Evolutionary conservation across 83 land plant species (phyloP).

Genomic region (Picea abies): DNA sequence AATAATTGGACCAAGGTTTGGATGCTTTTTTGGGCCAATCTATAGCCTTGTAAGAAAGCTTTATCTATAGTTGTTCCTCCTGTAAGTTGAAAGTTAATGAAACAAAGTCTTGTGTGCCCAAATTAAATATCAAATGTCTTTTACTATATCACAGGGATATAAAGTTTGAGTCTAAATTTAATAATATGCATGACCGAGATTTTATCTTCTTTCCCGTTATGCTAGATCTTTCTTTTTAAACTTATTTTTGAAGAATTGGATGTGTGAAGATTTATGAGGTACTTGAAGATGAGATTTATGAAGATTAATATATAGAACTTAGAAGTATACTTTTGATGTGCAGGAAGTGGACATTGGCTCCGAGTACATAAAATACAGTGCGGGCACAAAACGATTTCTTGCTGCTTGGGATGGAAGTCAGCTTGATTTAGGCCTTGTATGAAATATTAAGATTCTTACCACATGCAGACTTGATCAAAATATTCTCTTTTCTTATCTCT

Average conservation of each 20-base stretch:
- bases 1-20: not conserved
- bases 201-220: not conserved
- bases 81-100: not conserved
- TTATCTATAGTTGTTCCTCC: not conserved
- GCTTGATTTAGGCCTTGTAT: slow-evolving; percentile 8
- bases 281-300: not conserved
- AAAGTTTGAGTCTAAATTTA: not conserved
- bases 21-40: not conserved
- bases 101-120: not conserved
- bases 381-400: slow-evolving; percentile 5
- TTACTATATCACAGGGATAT: not conserved
- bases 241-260: not conserved
- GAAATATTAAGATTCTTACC: not conserved
- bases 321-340: not conserved
- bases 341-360: slow-evolving; percentile 2
- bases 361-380: not conserved
- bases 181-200: not conserved
- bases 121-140: not conserved
- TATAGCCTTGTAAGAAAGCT: not conserved
- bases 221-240: not conserved
- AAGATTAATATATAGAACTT: not conserved
- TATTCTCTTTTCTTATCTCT: too few relatives aligned
- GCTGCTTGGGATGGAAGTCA: slow-evolving; percentile 12
- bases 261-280: not conserved
- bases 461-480: too few relatives aligned